These are phyloP conservation scores for Rhododendron ovatum DNA, from an alignment of 148 eudicot genomes.

Conservation along the genomic window DNA sequence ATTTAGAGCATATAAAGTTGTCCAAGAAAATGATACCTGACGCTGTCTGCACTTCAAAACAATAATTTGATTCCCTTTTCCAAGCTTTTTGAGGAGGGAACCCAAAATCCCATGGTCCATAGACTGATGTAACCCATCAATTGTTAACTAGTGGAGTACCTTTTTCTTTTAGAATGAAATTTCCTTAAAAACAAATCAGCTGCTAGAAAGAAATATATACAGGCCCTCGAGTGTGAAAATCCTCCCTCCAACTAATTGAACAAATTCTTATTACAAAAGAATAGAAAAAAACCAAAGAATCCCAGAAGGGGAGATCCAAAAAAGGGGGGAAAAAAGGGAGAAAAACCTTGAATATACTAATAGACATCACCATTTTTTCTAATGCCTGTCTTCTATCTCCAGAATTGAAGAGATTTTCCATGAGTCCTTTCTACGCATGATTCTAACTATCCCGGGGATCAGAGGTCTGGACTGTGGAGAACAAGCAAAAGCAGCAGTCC, in stretches of 20 bases:
- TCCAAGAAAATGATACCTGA: background rate
- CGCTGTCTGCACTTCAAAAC: background rate
- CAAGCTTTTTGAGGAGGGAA: background rate
- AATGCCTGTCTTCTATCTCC: slow-evolving; percentile 5
- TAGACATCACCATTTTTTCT: slow-evolving; percentile 11
- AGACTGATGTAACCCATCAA: background rate
- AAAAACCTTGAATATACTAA: slow-evolving; percentile 2
- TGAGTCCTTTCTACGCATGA: background rate
- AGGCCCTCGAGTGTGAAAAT: background rate
- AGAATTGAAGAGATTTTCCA: background rate
- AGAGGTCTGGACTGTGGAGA: slow-evolving; percentile 21
- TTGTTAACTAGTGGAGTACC: background rate
- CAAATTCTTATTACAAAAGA: slow-evolving; percentile 49
- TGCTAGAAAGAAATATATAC: background rate
- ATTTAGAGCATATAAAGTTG: background rate
- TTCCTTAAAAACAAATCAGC: background rate
- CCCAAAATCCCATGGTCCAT: background rate
- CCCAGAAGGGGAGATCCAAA: slow-evolving; percentile 14
- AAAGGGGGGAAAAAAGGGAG: background rate
- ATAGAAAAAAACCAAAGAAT: slow-evolving; percentile 32
- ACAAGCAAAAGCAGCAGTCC: slow-evolving; percentile 12
- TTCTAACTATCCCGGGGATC: background rate
- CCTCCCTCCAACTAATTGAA: background rate
- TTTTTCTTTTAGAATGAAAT: background rate
- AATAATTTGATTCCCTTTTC: background rate